Base-by-base conservation (phyloP, 805 yeast species). In the Cyberlindnera mycetangii region DNA sequence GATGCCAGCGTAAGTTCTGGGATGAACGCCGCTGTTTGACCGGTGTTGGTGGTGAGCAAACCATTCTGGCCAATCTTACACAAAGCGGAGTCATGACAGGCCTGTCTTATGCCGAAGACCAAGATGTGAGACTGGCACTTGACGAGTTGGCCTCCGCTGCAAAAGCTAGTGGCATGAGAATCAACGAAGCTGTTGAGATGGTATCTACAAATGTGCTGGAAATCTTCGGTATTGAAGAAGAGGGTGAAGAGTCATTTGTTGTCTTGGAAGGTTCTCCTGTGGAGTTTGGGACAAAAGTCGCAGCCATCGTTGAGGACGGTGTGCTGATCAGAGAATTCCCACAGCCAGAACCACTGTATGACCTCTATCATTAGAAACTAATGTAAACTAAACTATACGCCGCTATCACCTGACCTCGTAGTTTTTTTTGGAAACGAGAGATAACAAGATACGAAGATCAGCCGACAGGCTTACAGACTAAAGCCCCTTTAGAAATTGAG, bases 1-100 rank as follows among this genome's bases (percentile, higher is more conserved):
- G 33, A 28, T 43, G 46, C 19, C 46, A 43, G 18, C 32, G 46
- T n/a, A 43, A 43, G 35, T 43, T 17, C 32, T 43, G 46, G 46
- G 46, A 43, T 32, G 46, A 43, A 16, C 38, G 42, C 14, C 42
- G 46, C 17, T 43, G 46, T 20, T 20, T 43, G 34, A 43, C 46
- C 4, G 46, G 46, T 16, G 19, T 43, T 32, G 46, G 46, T 33
- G 46, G 46, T 14, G 42, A 43, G 12, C 30, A 43, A 18, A 43
- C 34, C 14, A 12, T 43, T 5, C 12, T 43, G 22, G 38, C 39
- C n/a, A 43, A 43, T 20, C 16, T 43, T 22, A 43, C 46, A 8
- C 14, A 20, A 5, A n/a, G 33, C 10, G 46, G 46, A 11, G 39
- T 43, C 25, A 19, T n/a, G 10, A 32, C 38, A 5, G 46, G 46